These are phyloP conservation scores for Tylopilus intermedius DNA, from an alignment of 768 basidiomycete species.

Conservation along the genomic window DNA sequence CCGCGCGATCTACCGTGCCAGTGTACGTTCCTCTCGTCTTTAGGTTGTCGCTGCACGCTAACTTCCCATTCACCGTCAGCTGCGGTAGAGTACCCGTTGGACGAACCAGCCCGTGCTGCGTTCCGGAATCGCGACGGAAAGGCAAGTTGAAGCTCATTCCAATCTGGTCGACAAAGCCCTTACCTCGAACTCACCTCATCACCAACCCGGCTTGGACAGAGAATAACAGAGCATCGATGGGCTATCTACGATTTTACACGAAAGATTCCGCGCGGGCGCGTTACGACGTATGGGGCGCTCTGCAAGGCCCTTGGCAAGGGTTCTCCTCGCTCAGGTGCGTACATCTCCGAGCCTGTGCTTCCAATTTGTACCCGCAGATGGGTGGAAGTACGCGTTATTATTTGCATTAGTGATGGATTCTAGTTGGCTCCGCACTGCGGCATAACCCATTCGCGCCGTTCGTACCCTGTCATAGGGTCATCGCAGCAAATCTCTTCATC, in stretches of 20 bases:
- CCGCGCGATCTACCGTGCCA: not conserved
- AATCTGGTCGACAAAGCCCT: not conserved
- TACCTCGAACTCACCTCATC: not conserved
- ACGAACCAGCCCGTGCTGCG: constrained; percentile 10
- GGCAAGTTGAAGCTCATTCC: constrained; percentile 6
- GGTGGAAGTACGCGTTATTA: not conserved
- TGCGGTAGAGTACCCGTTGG: constrained; percentile 11
- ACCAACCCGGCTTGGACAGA: constrained; percentile 31
- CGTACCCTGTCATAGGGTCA: constrained; percentile 67
- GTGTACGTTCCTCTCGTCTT: not conserved
- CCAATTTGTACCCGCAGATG: too few relatives aligned
- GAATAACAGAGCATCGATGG: constrained; percentile 52
- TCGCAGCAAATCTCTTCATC: constrained; percentile 54
- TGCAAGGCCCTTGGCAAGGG: constrained; percentile 45
- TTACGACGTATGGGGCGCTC: constrained; percentile 55
- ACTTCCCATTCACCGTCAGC: constrained; percentile 1
- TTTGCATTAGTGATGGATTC: not conserved
- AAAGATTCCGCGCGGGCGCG: constrained; percentile 47
- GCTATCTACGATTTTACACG: constrained; percentile 52
- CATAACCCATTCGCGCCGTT: constrained; percentile 64
- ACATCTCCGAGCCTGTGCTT: not conserved
- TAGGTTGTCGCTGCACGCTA: not conserved
- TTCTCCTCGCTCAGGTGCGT: constrained; percentile 60
- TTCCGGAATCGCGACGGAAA: constrained; percentile 29
- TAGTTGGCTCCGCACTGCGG: constrained; percentile 60